Evolutionary conservation across 2,329 filamentous ascomycete genomes (phyloP).

Genomic region (Beauveria pseudobassiana): DNA sequence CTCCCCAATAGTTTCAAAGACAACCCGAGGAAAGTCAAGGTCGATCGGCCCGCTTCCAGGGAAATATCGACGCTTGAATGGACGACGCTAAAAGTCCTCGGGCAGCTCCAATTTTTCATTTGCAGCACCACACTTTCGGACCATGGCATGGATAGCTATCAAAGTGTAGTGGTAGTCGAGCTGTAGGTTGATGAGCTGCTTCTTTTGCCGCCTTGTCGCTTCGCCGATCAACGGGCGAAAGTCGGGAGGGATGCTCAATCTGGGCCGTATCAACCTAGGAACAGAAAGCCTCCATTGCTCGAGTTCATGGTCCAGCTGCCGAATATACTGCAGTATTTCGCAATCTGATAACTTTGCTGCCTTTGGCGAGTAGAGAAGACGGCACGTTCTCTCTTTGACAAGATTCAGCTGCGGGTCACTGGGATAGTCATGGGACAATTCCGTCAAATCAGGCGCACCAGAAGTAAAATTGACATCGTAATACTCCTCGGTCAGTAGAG

Average conservation of each 20-base stretch:
- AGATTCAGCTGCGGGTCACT: slow-evolving; percentile 10
- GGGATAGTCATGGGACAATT: not conserved
- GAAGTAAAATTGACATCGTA: slow-evolving; percentile 42
- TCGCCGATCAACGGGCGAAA: not conserved
- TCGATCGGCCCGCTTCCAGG: slow-evolving; percentile 18
- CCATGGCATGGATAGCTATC: slow-evolving; percentile 15
- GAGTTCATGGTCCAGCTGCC: slow-evolving; percentile 24
- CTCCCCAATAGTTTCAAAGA: not conserved
- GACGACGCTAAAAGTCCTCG: slow-evolving; percentile 15
- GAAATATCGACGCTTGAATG: slow-evolving; percentile 19
- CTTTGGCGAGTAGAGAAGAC: slow-evolving; percentile 16
- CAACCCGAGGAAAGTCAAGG: slow-evolving; percentile 11
- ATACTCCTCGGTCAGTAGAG: slow-evolving; percentile 33
- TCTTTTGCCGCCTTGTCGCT: not conserved
- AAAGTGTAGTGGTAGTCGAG: slow-evolving; percentile 17
- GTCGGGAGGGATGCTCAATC: not conserved
- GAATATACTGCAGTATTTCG: slow-evolving; percentile 19
- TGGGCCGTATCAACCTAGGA: slow-evolving; percentile 9
- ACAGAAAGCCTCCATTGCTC: slow-evolving; percentile 25
- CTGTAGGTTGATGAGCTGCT: slow-evolving; percentile 11
- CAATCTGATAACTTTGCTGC: slow-evolving; percentile 17
- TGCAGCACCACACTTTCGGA: slow-evolving; percentile 14
- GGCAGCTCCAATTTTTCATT: slow-evolving; percentile 10
- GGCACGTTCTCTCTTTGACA: slow-evolving; percentile 18
- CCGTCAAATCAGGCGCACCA: not conserved